Conservation (phyloP, 2,329 filamentous ascomycete genomes). For the Neocatenulostroma microsporum region DNA sequence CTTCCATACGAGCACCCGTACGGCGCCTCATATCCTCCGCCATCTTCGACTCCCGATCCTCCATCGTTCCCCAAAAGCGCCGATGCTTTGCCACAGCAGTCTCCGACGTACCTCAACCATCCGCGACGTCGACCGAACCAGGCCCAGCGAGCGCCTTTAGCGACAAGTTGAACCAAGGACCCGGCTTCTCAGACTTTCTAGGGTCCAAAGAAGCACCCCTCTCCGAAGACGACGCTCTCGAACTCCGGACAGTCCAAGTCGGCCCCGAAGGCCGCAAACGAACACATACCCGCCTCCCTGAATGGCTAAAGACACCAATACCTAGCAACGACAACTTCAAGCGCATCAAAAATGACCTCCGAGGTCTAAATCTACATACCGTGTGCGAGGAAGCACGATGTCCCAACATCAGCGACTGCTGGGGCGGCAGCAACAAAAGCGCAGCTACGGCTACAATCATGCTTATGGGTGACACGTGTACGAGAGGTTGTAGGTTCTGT, state of each 20-base stretch:
- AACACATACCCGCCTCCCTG: slow-evolving; percentile 66
- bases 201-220: slow-evolving; percentile 24
- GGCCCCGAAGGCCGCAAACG: slow-evolving; percentile 56
- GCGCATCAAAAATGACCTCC: slow-evolving; percentile 86
- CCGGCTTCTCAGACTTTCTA: slow-evolving; percentile 58
- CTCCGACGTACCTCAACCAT: slow-evolving; percentile 29
- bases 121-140: slow-evolving; percentile 25
- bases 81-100: slow-evolving; percentile 40
- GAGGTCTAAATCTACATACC: slow-evolving; percentile 83
- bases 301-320: slow-evolving; percentile 95
- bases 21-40: slow-evolving; percentile 21
- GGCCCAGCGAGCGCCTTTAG: slow-evolving; percentile 49
- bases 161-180: slow-evolving; percentile 57
- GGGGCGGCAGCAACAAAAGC: slow-evolving; percentile 82
- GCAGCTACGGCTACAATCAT: slow-evolving; percentile 97
- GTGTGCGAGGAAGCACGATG: slow-evolving; percentile 97
- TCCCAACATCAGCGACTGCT: slow-evolving; percentile 96
- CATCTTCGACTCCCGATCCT: slow-evolving; percentile 14
- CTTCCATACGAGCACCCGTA: slow-evolving; percentile 18
- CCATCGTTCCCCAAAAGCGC: slow-evolving; percentile 28
- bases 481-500: slow-evolving; percentile 92
- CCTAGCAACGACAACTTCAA: slow-evolving; percentile 82
- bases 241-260: slow-evolving; percentile 54
- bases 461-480: slow-evolving; percentile 98
- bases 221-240: slow-evolving; percentile 47